Evolutionary conservation across 169 alveolate genomes (phyloP).

Genomic region (Ichthyophthirius multifiliis): DNA sequence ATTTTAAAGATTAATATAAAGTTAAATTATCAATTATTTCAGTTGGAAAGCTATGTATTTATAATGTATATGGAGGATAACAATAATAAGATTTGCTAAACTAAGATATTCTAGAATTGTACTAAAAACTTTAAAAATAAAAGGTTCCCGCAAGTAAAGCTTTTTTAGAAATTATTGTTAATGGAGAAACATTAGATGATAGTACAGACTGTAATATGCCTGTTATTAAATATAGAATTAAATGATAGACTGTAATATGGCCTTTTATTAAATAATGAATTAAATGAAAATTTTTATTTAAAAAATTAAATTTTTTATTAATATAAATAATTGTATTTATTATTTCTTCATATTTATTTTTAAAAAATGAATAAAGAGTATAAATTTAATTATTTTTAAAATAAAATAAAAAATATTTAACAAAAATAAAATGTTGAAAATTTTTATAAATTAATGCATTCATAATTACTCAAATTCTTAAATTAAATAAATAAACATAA

Average conservation of each 20-base stretch:
- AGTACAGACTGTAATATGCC: conserved; percentile 15
- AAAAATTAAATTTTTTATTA: too few relatives aligned
- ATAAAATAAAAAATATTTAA: too few relatives aligned
- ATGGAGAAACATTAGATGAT: conserved; percentile 20
- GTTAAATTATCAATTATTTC: conserved; percentile 88
- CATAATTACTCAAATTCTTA: too few relatives aligned
- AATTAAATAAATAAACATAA: too few relatives aligned
- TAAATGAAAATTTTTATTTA: too few relatives aligned
- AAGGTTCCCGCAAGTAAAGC: conserved; percentile 10
- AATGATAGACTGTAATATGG: neutral
- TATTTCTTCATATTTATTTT: too few relatives aligned
- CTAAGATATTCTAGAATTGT: neutral
- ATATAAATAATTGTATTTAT: too few relatives aligned
- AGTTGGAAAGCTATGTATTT: conserved; percentile 88
- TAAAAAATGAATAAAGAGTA: too few relatives aligned
- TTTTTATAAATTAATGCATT: too few relatives aligned
- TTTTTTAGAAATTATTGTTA: conserved; percentile 19
- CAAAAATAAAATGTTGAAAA: too few relatives aligned
- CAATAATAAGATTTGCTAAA: neutral
- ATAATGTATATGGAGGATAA: conserved; percentile 82
- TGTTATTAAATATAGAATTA: neutral
- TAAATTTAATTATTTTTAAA: too few relatives aligned
- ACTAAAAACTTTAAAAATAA: neutral
- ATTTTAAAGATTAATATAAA: conserved; percentile 57
- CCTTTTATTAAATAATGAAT: too few relatives aligned